Evolutionary conservation across 1,284 basidiomycete genomes (phyloP).

Genomic region (Stygiomarasmius scandens): DNA sequence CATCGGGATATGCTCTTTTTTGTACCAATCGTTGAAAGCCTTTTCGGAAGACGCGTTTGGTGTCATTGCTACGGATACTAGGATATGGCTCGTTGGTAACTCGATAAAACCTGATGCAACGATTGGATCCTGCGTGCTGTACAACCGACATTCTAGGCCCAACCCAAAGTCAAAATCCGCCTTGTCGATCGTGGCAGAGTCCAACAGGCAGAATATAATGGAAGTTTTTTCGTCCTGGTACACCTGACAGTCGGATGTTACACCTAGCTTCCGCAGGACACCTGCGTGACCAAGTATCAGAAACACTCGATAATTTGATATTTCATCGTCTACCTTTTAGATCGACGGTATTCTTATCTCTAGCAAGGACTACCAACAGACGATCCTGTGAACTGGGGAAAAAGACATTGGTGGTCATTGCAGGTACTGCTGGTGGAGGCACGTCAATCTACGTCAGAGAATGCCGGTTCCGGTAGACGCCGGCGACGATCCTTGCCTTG

Average conservation of each 20-base stretch:
- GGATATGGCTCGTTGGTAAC: background rate
- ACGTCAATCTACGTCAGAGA: too few relatives aligned
- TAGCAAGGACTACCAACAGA: background rate
- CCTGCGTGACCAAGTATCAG: background rate
- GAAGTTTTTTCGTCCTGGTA: background rate
- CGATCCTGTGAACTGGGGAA: background rate
- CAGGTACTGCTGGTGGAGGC: background rate
- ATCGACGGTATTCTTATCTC: background rate
- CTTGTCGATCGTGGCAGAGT: background rate
- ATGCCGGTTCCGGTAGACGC: too few relatives aligned
- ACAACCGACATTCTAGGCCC: background rate
- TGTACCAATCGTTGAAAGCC: slow-evolving; percentile 33
- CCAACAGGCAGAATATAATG: background rate
- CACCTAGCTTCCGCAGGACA: background rate
- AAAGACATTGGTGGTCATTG: background rate
- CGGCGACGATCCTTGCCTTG: too few relatives aligned
- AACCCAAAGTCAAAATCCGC: background rate
- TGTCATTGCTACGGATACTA: slow-evolving; percentile 30
- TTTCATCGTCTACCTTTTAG: background rate
- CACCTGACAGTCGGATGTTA: background rate
- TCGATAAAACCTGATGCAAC: background rate
- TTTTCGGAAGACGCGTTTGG: slow-evolving; percentile 24
- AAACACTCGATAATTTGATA: background rate
- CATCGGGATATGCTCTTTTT: slow-evolving; percentile 33
- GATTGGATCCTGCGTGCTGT: background rate